phyloP scores from a whole-genome alignment of 345 rosid species.

The Salix dunnii region DNA sequence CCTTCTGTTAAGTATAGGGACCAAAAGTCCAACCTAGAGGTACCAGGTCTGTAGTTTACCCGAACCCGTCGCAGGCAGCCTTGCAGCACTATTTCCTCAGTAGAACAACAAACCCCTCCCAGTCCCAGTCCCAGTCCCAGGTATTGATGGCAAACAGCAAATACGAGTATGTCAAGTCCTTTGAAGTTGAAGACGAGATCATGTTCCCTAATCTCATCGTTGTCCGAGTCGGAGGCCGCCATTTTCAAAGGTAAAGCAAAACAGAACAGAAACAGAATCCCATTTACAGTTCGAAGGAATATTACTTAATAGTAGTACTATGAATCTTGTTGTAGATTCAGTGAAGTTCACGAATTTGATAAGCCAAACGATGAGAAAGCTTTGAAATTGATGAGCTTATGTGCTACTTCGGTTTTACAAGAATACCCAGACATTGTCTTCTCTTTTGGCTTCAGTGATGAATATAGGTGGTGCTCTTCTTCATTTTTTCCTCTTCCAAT shows the following conservation, averaged over 20 bases:
- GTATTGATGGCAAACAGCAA: conserved; percentile 77
- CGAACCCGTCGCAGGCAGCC: too few species aligned
- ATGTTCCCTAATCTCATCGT: conserved; percentile 63
- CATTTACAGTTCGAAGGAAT: too few species aligned
- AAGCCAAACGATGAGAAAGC: conserved; percentile 71
- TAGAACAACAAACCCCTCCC: too few species aligned
- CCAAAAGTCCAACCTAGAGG: too few species aligned
- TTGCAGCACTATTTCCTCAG: too few species aligned
- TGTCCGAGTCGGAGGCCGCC: conserved; percentile 52
- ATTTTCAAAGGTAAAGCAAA: conserved; percentile 49
- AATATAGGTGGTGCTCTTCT: conserved; percentile 49
- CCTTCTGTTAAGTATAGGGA: too few species aligned
- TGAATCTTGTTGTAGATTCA: conserved; percentile 40
- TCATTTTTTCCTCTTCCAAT: background rate
- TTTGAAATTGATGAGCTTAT: conserved; percentile 66
- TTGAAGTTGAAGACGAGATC: conserved; percentile 66
- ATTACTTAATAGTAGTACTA: background rate
- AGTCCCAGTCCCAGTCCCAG: too few species aligned
- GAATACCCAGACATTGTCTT: conserved; percentile 76
- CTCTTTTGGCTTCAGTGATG: conserved; percentile 76
- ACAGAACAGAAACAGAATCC: background rate
- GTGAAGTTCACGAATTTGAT: conserved; percentile 65
- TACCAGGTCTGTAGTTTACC: too few species aligned
- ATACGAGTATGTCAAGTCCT: conserved; percentile 82
- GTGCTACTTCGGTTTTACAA: conserved; percentile 56